Base-by-base conservation (phyloP, 345 rosid genomes). In the Gossypium thurberi region DNA sequence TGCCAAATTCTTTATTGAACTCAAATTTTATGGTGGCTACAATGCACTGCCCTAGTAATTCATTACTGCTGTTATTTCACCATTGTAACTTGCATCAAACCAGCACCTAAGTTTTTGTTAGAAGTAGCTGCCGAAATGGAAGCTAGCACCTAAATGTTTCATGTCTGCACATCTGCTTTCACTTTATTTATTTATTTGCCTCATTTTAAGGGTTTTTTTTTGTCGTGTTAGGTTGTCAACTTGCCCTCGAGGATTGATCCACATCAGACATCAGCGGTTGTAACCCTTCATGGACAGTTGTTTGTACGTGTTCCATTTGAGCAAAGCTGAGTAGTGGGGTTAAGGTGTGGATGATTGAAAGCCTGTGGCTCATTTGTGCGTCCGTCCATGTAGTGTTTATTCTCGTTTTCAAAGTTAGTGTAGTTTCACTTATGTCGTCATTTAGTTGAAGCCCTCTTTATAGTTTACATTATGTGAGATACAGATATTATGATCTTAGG, bases 231-330 rank as follows among this genome's bases (percentile, higher is more conserved):
- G 94, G 90, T 89, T 65, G 84, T 89, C 14, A 86, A 75, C 83
- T 81, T 89, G 60, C 90, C 94, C 8, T 78, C 84, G 6, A 82
- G 90, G 79, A 89, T 89, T 7, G 91, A 87, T 65, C 87, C 94
- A 8, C 89, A 79, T 75, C 90, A 86, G 26, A 87, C 94, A 48
- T 85, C 94, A 4, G 91, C 94, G 0, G 91, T 89, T 66, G 94
- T 89, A 53, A 89, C 91, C 65, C 72, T 89, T 64, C 94, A 89
- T 28, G 94, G 94, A 10, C 94, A 87, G 75, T 70, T 89, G 74
- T 86, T 83, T 51, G 85, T 87, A n/a, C 87, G 94, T 17, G 94
- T 84, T 23, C 94, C 94, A 10, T 83, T 87, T 28, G 86, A 56
- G 52, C 65, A 37, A 20, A 13, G 18, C 11, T 56, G 64, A 71